A percentile compares a stretch with the other conserved stretches of the same genome.
Evolutionary conservation across 371 early-diverging fungal genomes (phyloP).

Genomic region (Apophysomyces trapeziformis): DNA sequence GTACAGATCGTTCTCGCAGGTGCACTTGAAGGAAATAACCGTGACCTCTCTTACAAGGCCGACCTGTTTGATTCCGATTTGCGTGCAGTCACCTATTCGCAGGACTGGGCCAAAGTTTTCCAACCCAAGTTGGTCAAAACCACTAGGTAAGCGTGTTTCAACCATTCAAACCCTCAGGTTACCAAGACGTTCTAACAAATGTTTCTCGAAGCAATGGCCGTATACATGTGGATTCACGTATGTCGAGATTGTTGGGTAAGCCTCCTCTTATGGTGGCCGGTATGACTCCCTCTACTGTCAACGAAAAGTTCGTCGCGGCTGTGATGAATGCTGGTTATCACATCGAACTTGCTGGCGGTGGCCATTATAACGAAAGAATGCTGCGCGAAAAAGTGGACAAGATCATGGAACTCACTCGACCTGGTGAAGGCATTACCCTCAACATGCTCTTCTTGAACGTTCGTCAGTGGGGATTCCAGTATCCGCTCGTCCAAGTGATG

Average conservation of each 20-base stretch:
- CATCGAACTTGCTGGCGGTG: constrained; percentile 94
- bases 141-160: constrained; percentile 35
- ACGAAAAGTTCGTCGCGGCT: constrained; percentile 79
- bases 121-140: constrained; percentile 76
- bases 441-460: constrained; percentile 95
- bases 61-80: constrained; percentile 82
- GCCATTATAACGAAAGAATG: constrained; percentile 88
- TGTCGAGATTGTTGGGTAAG: constrained; percentile 87
- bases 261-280: constrained; percentile 93
- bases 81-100: constrained; percentile 83
- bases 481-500: constrained; percentile 87
- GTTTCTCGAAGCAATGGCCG: constrained; percentile 58
- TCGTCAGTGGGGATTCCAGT: constrained; percentile 96
- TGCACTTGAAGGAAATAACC: constrained; percentile 67
- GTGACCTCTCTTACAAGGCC: constrained; percentile 82
- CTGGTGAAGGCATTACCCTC: constrained; percentile 90
- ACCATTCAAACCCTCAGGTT: not conserved
- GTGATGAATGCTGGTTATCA: constrained; percentile 95
- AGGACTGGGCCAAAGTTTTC: constrained; percentile 90
- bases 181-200: constrained; percentile 8
- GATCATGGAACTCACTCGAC: constrained; percentile 76
- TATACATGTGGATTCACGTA: constrained; percentile 88
- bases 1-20: constrained; percentile 85
- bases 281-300: constrained; percentile 89
- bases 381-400: constrained; percentile 82